These are phyloP conservation scores for Teunomyces funiuensis DNA, from an alignment of 805 yeast species.

Conservation along the genomic window DNA sequence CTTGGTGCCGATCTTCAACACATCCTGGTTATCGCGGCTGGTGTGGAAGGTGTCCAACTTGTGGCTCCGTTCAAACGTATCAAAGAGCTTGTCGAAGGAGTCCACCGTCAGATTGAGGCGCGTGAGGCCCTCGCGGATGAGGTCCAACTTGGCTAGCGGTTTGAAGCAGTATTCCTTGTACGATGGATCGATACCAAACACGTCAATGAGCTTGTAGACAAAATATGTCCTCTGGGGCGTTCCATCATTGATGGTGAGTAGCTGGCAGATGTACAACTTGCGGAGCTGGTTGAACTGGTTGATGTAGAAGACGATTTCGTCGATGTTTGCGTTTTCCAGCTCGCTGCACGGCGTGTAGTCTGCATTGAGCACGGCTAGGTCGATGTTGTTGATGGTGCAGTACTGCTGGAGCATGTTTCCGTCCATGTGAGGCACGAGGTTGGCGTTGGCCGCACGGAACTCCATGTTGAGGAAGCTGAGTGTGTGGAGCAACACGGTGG, in stretches of 20 bases:
- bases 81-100: conserved; percentile 24
- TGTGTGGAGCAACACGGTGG: conserved; percentile 21
- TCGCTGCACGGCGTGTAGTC: background rate
- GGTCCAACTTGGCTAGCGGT: conserved; percentile 16
- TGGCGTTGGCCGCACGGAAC: conserved; percentile 26
- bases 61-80: conserved; percentile 20
- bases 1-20: conserved; percentile 11
- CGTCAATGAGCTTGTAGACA: conserved; percentile 26
- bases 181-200: conserved; percentile 10
- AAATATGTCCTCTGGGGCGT: conserved; percentile 29
- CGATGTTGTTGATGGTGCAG: conserved; percentile 37
- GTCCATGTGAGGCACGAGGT: conserved; percentile 32
- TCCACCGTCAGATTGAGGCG: conserved; percentile 24
- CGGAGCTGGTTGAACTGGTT: conserved; percentile 36
- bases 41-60: conserved; percentile 1
- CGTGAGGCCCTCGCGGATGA: conserved; percentile 19
- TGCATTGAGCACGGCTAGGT: conserved; percentile 16
- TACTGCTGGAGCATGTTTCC: conserved; percentile 41
- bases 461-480: conserved; percentile 30
- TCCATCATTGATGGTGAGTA: conserved; percentile 35
- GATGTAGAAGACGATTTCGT: conserved; percentile 13
- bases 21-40: conserved; percentile 16
- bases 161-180: conserved; percentile 5
- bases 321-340: conserved; percentile 6
- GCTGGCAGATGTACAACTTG: conserved; percentile 38